Evolutionary conservation across 2,329 filamentous ascomycete species (phyloP), one percentile per base, ranked within the genome.

Genomic region (Paraphoma sp.): DNA sequence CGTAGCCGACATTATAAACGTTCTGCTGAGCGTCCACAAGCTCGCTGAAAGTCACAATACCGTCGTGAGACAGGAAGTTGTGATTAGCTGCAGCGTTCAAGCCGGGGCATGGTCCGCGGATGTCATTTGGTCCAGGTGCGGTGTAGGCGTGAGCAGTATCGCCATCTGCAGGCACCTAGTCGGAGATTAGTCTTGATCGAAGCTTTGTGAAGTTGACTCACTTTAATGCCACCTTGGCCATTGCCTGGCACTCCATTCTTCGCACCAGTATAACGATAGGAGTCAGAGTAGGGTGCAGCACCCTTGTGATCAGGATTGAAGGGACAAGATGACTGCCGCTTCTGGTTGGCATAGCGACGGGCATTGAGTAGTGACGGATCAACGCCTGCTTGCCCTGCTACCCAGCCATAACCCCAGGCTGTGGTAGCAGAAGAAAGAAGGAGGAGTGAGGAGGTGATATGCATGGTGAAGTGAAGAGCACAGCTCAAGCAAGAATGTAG

Each of bases 21-120:
- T 81, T 80, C 62, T 81, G 78, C 45, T 80, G 76, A 31, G 78
- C 78, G 57, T 79, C 77, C 45, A 81, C 77, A n/a, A 81, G 72
- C 62, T 81, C 78, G 43, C 68, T 73, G 69, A 75, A 79, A 29
- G 70, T 80, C 11, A 71, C 73, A 43, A 81, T 73, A 33, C 79
- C 79, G 49, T 81, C 78, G 44, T 73, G 76, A 28, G 78, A 71
- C 6, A 80, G 65, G 68, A 80, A 81, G 42, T 70, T 63, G 23
- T 68, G 64, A 54, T 81, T 81, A 9, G 79, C 79, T 16, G 76
- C 76, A 11, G 76, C 69, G 47, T 81, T 80, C 41, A 80, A 56
- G 23, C 78, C 78, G 10, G 79, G 79, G 57, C 79, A 81, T 36
- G 71, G 73, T 9, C 77, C 65, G 17, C 65, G 56, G 16, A 68